Conservation (phyloP, 495 filamentous ascomycete species). For the Sordaria brevicollis region DNA sequence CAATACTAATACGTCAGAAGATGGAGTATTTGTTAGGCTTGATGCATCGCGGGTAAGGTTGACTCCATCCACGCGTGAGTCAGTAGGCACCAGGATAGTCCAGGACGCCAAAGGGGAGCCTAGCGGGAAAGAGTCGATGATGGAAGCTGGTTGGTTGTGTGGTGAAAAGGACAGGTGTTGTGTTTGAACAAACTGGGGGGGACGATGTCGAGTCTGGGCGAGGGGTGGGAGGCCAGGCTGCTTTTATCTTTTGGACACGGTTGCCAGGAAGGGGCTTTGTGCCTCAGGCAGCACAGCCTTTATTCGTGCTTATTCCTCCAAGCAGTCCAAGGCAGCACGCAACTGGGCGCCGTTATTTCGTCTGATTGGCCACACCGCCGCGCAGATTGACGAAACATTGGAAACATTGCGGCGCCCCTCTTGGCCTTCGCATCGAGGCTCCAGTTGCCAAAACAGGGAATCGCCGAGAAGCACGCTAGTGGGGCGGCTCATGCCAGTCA, state of each 20-base stretch:
- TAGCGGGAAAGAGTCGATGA: background rate
- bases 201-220: constrained; percentile 4
- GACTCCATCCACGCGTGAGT: constrained; percentile 9
- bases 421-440: background rate
- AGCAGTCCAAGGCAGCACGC: background rate
- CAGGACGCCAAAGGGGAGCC: background rate
- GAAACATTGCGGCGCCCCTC: constrained; percentile 14
- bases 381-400: constrained; percentile 1
- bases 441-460: constrained; percentile 17
- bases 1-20: constrained; percentile 27
- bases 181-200: constrained; percentile 7
- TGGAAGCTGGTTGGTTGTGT: constrained; percentile 13
- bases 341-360: background rate
- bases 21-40: constrained; percentile 6
- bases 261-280: constrained; percentile 8
- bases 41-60: constrained; percentile 17
- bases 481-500: background rate
- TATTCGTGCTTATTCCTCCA: background rate
- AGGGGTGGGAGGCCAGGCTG: constrained; percentile 14
- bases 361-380: constrained; percentile 16
- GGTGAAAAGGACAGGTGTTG: constrained; percentile 22
- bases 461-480: constrained; percentile 3
- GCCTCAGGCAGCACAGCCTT: constrained; percentile 18
- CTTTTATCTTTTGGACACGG: constrained; percentile 29
- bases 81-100: constrained; percentile 3